Evolutionary conservation across 106 monocot species (phyloP), one percentile per base, ranked within the genome.

Genomic region (Acorus calamus): DNA sequence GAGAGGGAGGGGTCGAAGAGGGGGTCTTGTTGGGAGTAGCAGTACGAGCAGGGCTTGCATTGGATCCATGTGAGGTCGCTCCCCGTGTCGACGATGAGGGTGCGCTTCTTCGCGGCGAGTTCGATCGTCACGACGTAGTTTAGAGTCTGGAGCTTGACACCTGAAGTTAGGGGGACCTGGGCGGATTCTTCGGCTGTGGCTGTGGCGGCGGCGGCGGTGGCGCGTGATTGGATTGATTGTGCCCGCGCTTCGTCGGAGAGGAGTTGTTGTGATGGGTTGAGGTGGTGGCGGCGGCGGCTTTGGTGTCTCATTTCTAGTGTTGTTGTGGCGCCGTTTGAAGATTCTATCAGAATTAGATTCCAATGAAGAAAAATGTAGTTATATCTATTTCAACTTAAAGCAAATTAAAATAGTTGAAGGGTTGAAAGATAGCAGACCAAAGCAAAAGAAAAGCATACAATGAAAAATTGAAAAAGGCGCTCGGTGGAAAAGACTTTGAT

Each of bases 11-110:
- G 87, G 53, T 92, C 83, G 74, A 80, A 92, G 13, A 86, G 56
- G 0, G 92, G 92, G 62, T 74, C 78, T 49, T 77, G 69, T 56
- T 92, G 86, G 59, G 57, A 66, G 77, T 84, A 87, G 74, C 92
- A 92, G 57, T 61, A 70, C 4, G 11, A 2, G 77, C 92, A 92
- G 14, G 92, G 92, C 60, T 61, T 76, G 83, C 91, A 92, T 66
- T 92, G 91, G 43, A 92, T 76, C 91, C 91, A 92, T 6, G 86
- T 81, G 50, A 92, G 91, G 53, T 92, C 91, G 66, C 91, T 92
- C 0, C 86, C 91, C 0, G 92, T 92, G 76, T 92, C 92, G 4
- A 87, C 81, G 44, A 92, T 92, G 49, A 87, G 78, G 2, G 79
- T 79, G 41, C 61, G 70, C 53, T 74, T 62, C 14, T 48, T 68